These are phyloP conservation scores for Eucalyptus brandiana DNA, from an alignment of 345 rosid genomes.

Conservation along the genomic window DNA sequence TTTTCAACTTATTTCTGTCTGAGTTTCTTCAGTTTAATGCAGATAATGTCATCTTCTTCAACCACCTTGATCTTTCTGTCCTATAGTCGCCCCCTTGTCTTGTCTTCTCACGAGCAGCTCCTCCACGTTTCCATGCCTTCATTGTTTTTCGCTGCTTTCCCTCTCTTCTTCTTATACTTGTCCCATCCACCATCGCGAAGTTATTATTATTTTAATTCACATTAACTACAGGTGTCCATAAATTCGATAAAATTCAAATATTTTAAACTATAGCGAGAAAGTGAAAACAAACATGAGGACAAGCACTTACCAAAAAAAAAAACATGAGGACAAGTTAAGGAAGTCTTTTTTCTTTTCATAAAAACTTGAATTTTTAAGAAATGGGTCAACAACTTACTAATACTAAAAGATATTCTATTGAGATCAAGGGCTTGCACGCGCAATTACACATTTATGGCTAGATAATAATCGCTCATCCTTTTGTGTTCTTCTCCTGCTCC, in stretches of 20 bases:
- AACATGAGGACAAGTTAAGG: background rate
- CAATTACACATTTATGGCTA: background rate
- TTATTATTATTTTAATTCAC: background rate
- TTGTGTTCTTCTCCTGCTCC: background rate
- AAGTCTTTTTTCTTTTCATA: background rate
- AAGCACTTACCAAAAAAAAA: no score
- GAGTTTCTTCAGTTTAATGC: background rate
- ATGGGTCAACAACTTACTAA: background rate
- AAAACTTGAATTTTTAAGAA: background rate
- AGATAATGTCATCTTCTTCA: background rate
- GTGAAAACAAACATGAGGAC: background rate
- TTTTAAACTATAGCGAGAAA: background rate
- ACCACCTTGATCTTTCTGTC: background rate
- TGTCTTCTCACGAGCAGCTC: background rate
- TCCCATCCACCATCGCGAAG: background rate
- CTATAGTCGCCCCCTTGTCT: background rate
- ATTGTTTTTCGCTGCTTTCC: background rate
- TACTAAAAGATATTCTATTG: background rate
- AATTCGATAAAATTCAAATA: background rate
- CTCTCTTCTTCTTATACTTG: background rate
- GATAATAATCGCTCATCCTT: background rate
- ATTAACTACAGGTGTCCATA: background rate
- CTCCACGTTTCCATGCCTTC: background rate
- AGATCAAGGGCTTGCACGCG: background rate
- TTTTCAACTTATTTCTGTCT: background rate